Evolutionary conservation across 306 rosid species (phyloP).

Genomic region (Acacia acuminata): DNA sequence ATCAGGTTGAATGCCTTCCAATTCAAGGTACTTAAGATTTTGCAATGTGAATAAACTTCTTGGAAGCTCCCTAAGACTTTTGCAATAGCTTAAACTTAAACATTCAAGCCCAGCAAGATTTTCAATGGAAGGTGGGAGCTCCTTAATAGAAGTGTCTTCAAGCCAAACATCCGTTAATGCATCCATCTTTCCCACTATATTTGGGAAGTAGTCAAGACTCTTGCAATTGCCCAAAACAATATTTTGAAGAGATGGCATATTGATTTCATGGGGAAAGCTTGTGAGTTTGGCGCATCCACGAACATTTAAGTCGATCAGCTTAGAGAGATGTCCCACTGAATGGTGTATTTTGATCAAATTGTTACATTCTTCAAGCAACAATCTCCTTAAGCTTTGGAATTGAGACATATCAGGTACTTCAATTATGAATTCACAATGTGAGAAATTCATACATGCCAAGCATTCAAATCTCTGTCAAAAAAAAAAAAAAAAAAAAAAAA

Average conservation of each 20-base stretch:
- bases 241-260: not conserved
- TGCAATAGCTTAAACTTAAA: not conserved
- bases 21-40: not conserved
- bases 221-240: not conserved
- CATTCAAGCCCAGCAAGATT: not conserved
- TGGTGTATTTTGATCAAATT: not conserved
- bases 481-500: not conserved
- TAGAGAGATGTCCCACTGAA: not conserved
- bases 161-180: not conserved
- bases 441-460: not conserved
- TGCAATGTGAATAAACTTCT: not conserved
- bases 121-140: not conserved
- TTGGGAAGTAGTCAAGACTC: not conserved
- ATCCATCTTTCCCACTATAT: not conserved
- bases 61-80: not conserved
- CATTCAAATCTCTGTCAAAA: not conserved
- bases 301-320: not conserved
- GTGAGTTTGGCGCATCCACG: not conserved
- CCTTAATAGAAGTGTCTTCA: not conserved
- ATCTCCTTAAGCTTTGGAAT: not conserved
- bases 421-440: not conserved
- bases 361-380: not conserved
- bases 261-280: not conserved
- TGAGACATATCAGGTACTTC: not conserved
- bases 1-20: not conserved